These are phyloP conservation scores for Hamigera avellanea DNA, from an alignment of 495 filamentous ascomycete species.

Conservation along the genomic window DNA sequence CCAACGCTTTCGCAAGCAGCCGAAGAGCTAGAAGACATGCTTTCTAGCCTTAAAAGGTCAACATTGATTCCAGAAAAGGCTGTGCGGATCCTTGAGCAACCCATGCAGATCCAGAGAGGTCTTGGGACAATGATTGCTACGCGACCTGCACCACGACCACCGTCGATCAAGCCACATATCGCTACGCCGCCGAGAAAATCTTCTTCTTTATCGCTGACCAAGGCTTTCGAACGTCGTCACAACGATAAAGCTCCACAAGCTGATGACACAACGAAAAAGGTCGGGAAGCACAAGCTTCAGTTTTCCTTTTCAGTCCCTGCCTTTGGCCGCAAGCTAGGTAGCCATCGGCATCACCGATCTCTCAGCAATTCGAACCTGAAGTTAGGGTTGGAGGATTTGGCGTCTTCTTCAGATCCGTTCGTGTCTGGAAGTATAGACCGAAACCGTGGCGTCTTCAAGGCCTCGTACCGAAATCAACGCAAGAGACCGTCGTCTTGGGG, in stretches of 20 bases:
- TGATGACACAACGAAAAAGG: conserved; percentile 8
- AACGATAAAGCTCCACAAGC: conserved; percentile 11
- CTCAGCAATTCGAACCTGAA: conserved; percentile 5
- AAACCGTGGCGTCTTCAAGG: no score
- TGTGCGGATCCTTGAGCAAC: conserved; percentile 14
- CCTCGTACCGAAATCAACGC: conserved; percentile 2
- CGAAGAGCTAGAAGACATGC: conserved; percentile 20
- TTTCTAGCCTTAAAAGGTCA: conserved; percentile 14
- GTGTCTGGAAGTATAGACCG: no score
- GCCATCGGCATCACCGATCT: conserved; percentile 5
- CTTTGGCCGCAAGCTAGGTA: conserved; percentile 6
- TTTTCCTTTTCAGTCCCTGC: conserved; percentile 9
- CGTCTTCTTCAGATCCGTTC: not conserved
- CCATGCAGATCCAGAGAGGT: conserved; percentile 25
- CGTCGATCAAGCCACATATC: conserved; percentile 1
- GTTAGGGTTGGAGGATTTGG: not conserved
- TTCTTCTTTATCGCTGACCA: conserved; percentile 1
- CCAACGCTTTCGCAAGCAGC: conserved; percentile 21
- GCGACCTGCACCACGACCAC: conserved; percentile 25
- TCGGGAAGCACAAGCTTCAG: conserved; percentile 6
- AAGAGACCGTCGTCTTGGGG: conserved; percentile 9
- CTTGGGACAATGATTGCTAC: conserved; percentile 26
- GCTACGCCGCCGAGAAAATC: no score
- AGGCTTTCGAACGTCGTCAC: not conserved
- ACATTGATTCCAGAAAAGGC: conserved; percentile 3